Evolutionary conservation across 1,139 yeast genomes (phyloP), one percentile per base, ranked within the genome.

Genomic region (Geotrichum aggregatum): DNA sequence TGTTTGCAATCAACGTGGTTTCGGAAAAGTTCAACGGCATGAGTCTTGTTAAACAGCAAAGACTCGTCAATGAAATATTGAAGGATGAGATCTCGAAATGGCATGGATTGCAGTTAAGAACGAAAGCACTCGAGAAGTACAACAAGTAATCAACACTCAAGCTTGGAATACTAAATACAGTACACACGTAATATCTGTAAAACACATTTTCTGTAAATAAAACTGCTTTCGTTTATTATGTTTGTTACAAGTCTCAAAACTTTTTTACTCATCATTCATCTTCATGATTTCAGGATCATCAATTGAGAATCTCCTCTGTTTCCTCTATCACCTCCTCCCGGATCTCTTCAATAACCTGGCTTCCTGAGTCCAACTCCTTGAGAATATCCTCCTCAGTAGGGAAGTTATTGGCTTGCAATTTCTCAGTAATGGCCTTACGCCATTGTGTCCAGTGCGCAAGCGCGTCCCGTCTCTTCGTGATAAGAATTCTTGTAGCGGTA

Each of bases 61-160:
- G 96, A 57, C 69, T 91, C 63, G 98, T 92, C 22, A 92, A 92
- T 69, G 81, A 81, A 53, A 75, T 83, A 2, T 74, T 92, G 61
- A 83, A 84, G 60, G 95, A 87, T 46, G 98, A 92, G 63, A 89
- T 92, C 51, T 74, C 83, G 35, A 76, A 85, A 65, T 92, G 98
- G 98, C 98, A 92, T 68, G 98, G 98, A 0, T 72, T 92, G 52
- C 97, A 91, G 67, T 76, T 92, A 56, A 79, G 78, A 58, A 91
- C 98, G 0, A 83, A 80, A 24, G 57, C 57, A 16, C 39, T 38
- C 18, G 52, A 54, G 18, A 54, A 54, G 41, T 45, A 24, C 39
- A 47, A 47, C 14, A 48, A 51, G 22, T 21, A 47, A 36, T 36
- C 26, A 24, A 33, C 14, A 3, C n/a, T n/a, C n/a, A n/a, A n/a